A percentile compares a stretch with the other conserved stretches of the same genome.
Conservation (phyloP, 352 stramenopile genomes). For the Blastocystis sp. region DNA sequence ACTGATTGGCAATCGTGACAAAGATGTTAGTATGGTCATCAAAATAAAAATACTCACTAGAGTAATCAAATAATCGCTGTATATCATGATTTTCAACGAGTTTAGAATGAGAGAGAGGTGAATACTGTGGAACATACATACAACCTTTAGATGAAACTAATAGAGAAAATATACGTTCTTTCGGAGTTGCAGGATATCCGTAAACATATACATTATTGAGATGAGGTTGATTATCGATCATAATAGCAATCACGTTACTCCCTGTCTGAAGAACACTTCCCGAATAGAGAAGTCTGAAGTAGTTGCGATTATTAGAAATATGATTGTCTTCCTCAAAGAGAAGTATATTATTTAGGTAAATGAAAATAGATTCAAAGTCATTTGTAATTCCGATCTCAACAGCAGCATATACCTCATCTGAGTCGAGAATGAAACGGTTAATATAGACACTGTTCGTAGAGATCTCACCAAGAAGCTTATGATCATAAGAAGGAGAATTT, state of each 20-base stretch:
- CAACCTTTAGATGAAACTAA: neutral
- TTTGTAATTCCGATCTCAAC: conserved; percentile 58
- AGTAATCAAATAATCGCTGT: neutral
- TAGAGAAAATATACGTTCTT: neutral
- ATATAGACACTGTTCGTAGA: conserved; percentile 6
- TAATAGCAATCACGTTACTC: neutral
- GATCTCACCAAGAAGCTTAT: neutral
- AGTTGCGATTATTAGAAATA: conserved; percentile 18
- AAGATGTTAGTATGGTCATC: neutral
- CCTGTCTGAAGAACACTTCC: neutral
- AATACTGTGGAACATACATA: conserved; percentile 27
- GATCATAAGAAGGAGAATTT: conserved; percentile 23
- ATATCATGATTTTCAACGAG: conserved; percentile 1
- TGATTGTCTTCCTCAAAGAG: neutral
- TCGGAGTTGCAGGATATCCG: neutral
- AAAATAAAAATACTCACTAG: conserved; percentile 48
- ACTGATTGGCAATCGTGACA: neutral
- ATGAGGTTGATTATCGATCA: conserved; percentile 1
- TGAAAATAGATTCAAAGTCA: neutral
- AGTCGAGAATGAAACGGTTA: conserved; percentile 9
- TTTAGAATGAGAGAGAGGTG: neutral
- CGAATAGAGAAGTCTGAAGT: conserved; percentile 4
- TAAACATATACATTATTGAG: conserved; percentile 59
- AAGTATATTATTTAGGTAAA: conserved; percentile 21
- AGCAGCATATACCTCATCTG: neutral